Base-by-base conservation (phyloP, 2,329 filamentous ascomycete species). In the Paecilomyces variotii region DNA sequence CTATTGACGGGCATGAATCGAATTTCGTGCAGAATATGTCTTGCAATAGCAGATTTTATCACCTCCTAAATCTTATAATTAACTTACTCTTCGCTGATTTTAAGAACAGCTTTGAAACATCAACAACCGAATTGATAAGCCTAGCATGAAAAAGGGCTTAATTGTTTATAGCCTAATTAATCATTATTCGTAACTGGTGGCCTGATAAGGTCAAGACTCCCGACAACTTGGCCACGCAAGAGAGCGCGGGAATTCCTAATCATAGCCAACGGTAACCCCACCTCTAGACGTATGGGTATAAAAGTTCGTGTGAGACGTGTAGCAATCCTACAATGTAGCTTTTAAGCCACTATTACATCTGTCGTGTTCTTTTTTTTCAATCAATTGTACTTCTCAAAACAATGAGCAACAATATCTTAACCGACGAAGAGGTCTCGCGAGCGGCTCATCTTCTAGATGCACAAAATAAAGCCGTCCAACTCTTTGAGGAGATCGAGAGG, bases 401-500 rank as follows among this genome's bases (percentile, higher is more conserved):
- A 5, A 57, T 54, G 53, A 26, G 27, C 30, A 32, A 24, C 11
- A 11, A 10, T 6, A 53, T 26, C 30, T 35, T 14, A 14, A 30
- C 27, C 30, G 34, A 26, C 6, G 57, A 56, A 34, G 61, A 68
- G 62, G 51, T 58, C 11, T 61, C 70, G 54, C 69, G 72, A 19
- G 72, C 72, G 11, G 70, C 72, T 4, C 70, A 67, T 56, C 78
- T 82, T 10, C 68, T 70, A 14, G 74, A 78, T n/a, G 79, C 79
- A 3, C 74, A 82, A 62, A 67, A 66, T 57, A 81, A 81, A 64
- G 79, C 80, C 1, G 63, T 73, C 19, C 63, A 68, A 11, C 71
- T 82, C 4, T 82, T 82, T 62, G 65, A 74, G 4, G 79, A 79
- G 58, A 82, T 82, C 60, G 77, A 77, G 56, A 62, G 65, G 9